Conservation (phyloP, 305 asterid genomes). For the Solanum hybrid region DNA sequence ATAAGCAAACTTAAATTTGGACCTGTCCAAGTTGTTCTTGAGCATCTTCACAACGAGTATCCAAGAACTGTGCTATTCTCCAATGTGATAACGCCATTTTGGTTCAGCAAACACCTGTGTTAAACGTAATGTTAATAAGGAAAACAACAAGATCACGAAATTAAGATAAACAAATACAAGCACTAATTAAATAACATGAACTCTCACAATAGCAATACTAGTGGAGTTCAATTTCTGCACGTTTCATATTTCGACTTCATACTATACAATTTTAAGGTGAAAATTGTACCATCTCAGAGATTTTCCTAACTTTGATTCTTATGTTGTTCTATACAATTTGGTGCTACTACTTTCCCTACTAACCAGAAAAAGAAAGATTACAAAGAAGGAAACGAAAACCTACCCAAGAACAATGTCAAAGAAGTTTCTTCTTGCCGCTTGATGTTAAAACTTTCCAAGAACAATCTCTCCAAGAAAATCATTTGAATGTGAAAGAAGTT, state of each 20-base stretch:
- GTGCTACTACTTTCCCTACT: not conserved
- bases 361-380: not conserved
- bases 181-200: not conserved
- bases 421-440: not conserved
- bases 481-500: not conserved
- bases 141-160: not conserved
- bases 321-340: not conserved
- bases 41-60: not conserved
- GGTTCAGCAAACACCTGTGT: not conserved
- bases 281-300: not conserved
- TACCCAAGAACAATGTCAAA: not conserved
- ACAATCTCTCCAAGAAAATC: not conserved
- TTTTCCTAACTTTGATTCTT: not conserved
- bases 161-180: not conserved
- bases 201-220: not conserved
- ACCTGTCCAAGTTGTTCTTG: not conserved
- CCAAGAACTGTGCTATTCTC: not conserved
- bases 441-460: not conserved
- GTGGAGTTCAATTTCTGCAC: not conserved
- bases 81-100: not conserved
- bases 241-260: not conserved
- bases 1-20: not conserved
- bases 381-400: not conserved
- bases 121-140: not conserved
- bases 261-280: not conserved